Conservation (phyloP, 2,329 filamentous ascomycete genomes). For the Xylariaceae sp. region DNA sequence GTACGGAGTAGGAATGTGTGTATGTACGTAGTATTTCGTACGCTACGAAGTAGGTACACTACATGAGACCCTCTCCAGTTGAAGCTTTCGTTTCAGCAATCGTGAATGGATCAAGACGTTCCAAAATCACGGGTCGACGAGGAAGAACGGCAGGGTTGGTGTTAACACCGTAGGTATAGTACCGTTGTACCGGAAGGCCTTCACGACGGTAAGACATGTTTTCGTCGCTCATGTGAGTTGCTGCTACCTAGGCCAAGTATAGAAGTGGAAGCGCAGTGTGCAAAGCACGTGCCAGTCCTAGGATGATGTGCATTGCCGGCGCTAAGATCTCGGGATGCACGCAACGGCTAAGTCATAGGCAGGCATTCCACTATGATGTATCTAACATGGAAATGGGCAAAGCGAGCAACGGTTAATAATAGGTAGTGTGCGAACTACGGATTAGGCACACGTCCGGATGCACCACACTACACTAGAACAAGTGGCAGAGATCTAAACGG, state of each 20-base stretch:
- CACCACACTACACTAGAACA: not conserved
- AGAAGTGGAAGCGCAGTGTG: not conserved
- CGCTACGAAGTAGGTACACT: not conserved
- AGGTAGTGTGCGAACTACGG: not conserved
- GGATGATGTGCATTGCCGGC: conserved; percentile 21
- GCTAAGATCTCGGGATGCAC: conserved; percentile 19
- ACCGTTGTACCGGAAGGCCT: too few species aligned
- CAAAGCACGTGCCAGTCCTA: conserved; percentile 15
- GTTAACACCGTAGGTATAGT: not conserved
- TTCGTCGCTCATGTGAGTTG: not conserved
- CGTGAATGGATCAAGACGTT: not conserved
- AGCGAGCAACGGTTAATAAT: not conserved
- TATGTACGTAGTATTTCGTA: not conserved
- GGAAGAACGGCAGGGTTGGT: not conserved
- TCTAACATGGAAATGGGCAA: not conserved
- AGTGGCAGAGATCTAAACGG: not conserved
- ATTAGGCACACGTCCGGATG: not conserved
- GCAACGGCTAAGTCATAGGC: conserved; percentile 2
- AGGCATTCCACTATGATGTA: not conserved
- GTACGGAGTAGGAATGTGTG: not conserved
- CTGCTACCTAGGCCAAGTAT: not conserved
- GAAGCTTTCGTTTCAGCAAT: too few species aligned
- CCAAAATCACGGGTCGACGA: conserved; percentile 13
- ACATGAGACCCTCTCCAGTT: not conserved
- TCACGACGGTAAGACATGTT: too few species aligned